phyloP scores from a whole-genome alignment of 257 asterid genomes.

The Marsdenia floribunda region DNA sequence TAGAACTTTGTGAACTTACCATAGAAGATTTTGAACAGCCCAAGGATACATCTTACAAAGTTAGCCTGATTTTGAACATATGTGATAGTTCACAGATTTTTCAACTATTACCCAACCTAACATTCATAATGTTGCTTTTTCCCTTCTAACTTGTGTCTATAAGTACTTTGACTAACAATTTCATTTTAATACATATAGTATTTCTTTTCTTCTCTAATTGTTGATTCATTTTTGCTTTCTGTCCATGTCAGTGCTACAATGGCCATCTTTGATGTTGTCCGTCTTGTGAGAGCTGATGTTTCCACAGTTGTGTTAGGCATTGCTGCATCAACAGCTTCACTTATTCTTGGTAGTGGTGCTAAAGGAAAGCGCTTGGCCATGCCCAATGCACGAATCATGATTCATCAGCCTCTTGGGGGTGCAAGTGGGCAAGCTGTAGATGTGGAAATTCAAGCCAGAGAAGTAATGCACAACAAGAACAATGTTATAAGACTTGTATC shows the following conservation, averaged over 20 bases:
- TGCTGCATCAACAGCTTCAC: constrained; percentile 89
- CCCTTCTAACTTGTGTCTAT: not conserved
- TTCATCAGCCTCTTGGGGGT: constrained; percentile 94
- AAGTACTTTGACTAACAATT: not conserved
- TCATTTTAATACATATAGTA: not conserved
- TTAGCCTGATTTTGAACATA: not conserved
- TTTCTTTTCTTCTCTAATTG: not conserved
- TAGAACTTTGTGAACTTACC: not conserved
- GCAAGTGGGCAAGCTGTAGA: constrained; percentile 87
- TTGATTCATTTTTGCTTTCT: constrained; percentile 6
- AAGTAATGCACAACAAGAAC: constrained; percentile 72
- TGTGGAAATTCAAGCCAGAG: constrained; percentile 89
- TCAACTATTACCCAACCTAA: not conserved
- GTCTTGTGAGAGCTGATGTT: constrained; percentile 65
- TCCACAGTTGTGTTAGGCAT: constrained; percentile 82
- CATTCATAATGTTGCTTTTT: not conserved
- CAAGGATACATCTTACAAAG: not conserved
- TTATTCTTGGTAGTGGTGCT: constrained; percentile 91
- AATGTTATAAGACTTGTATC: constrained; percentile 62
- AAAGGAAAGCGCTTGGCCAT: constrained; percentile 92
- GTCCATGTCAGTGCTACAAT: constrained; percentile 62
- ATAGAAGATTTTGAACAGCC: not conserved
- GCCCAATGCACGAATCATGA: constrained; percentile 94
- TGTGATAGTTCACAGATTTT: not conserved
- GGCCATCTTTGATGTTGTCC: constrained; percentile 76